Evolutionary conservation across 2,329 filamentous ascomycete species (phyloP).

Genomic region (Hypoxylon sp.): DNA sequence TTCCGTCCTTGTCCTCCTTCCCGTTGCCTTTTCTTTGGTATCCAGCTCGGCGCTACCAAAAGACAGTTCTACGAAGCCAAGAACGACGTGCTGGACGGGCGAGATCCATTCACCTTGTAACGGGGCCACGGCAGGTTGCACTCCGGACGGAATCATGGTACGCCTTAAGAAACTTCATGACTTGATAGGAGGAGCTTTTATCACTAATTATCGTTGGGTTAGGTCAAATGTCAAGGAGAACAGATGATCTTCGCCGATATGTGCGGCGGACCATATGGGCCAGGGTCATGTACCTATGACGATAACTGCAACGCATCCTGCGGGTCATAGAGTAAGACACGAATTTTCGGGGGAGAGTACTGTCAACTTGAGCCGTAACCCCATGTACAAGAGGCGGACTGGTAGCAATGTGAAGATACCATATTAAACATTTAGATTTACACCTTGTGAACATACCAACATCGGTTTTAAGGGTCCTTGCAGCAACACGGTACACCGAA

Average conservation of each 20-base stretch:
- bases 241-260: slow-evolving; percentile 36
- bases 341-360: background rate
- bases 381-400: background rate
- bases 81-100: slow-evolving; percentile 36
- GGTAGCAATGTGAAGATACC: background rate
- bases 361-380: background rate
- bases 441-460: background rate
- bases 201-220: slow-evolving; percentile 12
- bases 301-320: slow-evolving; percentile 38
- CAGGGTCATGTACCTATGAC: slow-evolving; percentile 34
- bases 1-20: slow-evolving; percentile 23
- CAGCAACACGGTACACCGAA: background rate
- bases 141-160: slow-evolving; percentile 40
- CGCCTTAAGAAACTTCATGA: background rate
- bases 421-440: background rate
- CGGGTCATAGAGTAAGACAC: slow-evolving; percentile 11
- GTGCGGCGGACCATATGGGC: slow-evolving; percentile 23
- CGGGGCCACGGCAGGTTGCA: slow-evolving; percentile 33
- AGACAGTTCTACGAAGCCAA: background rate
- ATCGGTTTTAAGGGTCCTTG: background rate
- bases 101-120: slow-evolving; percentile 40
- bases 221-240: slow-evolving; percentile 39
- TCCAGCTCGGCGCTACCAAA: slow-evolving; percentile 25
- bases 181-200: background rate
- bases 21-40: slow-evolving; percentile 27